These are phyloP conservation scores for Balakata baccata DNA, from an alignment of 345 rosid genomes.

Conservation along the genomic window DNA sequence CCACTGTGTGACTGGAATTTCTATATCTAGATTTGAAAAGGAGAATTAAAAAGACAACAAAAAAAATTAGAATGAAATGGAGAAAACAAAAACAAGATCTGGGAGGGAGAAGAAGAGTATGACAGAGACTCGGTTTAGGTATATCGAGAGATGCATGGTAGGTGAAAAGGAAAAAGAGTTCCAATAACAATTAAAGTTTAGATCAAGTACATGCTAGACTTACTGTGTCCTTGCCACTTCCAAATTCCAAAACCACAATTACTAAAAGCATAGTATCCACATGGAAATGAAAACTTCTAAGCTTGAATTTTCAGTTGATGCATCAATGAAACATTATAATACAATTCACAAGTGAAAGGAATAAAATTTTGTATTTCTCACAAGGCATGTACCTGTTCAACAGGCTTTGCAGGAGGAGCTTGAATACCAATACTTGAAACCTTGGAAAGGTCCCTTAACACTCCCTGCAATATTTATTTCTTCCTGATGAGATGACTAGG, in stretches of 20 bases:
- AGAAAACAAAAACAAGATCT: background rate
- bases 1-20: no score
- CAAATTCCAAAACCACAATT: background rate
- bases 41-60: background rate
- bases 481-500: background rate
- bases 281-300: background rate
- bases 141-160: background rate
- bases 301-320: background rate
- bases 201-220: background rate
- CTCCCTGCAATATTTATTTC: conserved; percentile 33
- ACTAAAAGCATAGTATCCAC: background rate
- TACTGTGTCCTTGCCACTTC: background rate
- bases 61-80: background rate
- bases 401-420: conserved; percentile 30
- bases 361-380: background rate
- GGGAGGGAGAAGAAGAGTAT: background rate
- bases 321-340: no score
- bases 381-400: conserved; percentile 27
- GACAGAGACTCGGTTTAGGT: background rate
- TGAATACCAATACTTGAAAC: conserved; percentile 15
- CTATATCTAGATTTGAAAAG: background rate
- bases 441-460: conserved; percentile 38
- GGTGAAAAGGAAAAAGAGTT: background rate
- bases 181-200: background rate
- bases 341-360: background rate